A percentile compares a stretch with the other conserved stretches of the same genome.
Evolutionary conservation across 306 rosid genomes (phyloP).

Genomic region (Quercus glauca): DNA sequence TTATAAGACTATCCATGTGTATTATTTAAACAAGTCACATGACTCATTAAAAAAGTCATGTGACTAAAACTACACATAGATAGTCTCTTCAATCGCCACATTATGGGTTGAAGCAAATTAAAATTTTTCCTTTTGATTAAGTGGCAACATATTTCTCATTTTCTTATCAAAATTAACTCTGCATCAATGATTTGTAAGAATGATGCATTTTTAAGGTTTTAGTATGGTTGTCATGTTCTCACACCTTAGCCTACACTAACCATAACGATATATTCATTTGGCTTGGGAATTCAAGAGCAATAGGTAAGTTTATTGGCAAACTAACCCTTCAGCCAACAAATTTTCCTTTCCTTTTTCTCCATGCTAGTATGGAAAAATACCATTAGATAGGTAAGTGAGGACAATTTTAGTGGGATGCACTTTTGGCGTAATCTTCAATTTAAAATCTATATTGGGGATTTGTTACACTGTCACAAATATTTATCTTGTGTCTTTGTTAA

Average conservation of each 20-base stretch:
- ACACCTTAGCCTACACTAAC: neutral
- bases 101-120: no score
- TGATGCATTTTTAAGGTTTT: neutral
- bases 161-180: neutral
- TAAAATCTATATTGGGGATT: neutral
- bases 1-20: no score
- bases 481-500: neutral
- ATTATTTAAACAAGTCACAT: no score
- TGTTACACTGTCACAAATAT: neutral
- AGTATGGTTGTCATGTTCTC: neutral
- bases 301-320: neutral
- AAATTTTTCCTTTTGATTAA: neutral
- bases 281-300: neutral
- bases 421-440: neutral
- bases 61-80: no score
- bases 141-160: neutral
- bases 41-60: no score
- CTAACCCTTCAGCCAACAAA: neutral
- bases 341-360: neutral
- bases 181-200: neutral
- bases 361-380: neutral
- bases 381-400: neutral
- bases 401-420: neutral
- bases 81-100: no score
- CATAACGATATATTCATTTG: neutral